A percentile compares a stretch with the other conserved stretches of the same genome.
Conservation (phyloP, 306 rosid species). For the Arachis hypogaea region DNA sequence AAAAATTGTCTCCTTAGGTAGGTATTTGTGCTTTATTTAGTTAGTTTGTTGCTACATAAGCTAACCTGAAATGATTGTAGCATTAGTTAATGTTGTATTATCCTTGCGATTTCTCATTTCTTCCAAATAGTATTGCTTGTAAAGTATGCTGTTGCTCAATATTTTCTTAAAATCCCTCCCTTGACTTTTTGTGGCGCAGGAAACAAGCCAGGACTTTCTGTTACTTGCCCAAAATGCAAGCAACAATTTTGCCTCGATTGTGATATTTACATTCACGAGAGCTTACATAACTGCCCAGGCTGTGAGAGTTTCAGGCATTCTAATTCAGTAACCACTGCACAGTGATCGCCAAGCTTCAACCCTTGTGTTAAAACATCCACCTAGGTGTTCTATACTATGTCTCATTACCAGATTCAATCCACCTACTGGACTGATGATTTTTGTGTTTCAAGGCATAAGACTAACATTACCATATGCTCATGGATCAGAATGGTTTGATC, state of each 20-base stretch:
- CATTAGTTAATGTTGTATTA: constrained; percentile 18
- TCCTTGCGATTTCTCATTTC: not conserved
- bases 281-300: constrained; percentile 97
- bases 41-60: not conserved
- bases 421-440: constrained; percentile 7
- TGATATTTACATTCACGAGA: constrained; percentile 89
- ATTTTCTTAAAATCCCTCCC: constrained; percentile 1
- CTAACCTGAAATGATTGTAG: constrained; percentile 13
- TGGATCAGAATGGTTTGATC: constrained; percentile 33
- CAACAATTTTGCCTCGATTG: constrained; percentile 90
- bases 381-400: constrained; percentile 1
- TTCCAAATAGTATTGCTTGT: constrained; percentile 29
- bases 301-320: constrained; percentile 82
- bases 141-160: constrained; percentile 19
- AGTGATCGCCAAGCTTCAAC: constrained; percentile 40
- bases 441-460: constrained; percentile 19
- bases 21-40: constrained; percentile 22
- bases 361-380: constrained; percentile 17
- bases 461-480: constrained; percentile 26
- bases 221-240: constrained; percentile 83
- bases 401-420: constrained; percentile 10
- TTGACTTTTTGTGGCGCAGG: constrained; percentile 58
- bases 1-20: constrained; percentile 18
- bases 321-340: constrained; percentile 44
- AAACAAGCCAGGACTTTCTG: constrained; percentile 70